Conservation (phyloP, 495 filamentous ascomycete species). For the Penicillium herquei region DNA sequence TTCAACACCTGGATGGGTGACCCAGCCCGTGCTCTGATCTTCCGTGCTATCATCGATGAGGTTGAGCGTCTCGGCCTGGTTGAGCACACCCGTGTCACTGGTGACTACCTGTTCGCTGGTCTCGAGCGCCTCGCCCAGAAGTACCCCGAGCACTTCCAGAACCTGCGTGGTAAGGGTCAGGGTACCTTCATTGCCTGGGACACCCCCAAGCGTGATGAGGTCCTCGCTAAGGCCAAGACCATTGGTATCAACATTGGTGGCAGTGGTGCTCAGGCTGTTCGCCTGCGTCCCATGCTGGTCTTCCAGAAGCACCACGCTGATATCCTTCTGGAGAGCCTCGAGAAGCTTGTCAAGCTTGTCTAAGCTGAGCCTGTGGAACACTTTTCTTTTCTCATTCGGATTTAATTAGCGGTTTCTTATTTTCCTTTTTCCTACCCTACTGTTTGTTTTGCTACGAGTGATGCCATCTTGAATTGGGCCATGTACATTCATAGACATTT, state of each 20-base stretch:
- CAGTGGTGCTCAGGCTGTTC: slow-evolving; percentile 73
- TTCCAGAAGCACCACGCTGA: slow-evolving; percentile 91
- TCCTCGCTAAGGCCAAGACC: slow-evolving; percentile 70
- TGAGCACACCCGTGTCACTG: slow-evolving; percentile 73
- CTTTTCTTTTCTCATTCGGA: slow-evolving; percentile 12
- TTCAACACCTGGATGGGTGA: slow-evolving; percentile 99
- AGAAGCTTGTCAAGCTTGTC: slow-evolving; percentile 69
- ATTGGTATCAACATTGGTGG: slow-evolving; percentile 94
- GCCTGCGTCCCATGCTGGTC: slow-evolving; percentile 91
- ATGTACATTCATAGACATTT: slow-evolving; percentile 25
- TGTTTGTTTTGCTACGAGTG: slow-evolving; percentile 16
- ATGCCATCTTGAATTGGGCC: slow-evolving; percentile 20
- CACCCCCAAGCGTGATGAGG: slow-evolving; percentile 77
- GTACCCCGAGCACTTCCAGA: slow-evolving; percentile 82
- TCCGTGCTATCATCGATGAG: slow-evolving; percentile 88
- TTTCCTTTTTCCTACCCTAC: slow-evolving; percentile 12
- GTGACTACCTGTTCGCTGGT: slow-evolving; percentile 76
- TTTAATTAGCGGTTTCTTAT: slow-evolving; percentile 27
- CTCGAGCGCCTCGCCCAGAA: slow-evolving; percentile 66
- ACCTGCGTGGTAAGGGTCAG: slow-evolving; percentile 89
- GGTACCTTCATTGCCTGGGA: slow-evolving; percentile 99
- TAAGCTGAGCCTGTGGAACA: slow-evolving; percentile 26
- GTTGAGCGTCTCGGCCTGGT: slow-evolving; percentile 81
- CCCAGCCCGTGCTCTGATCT: slow-evolving; percentile 83
- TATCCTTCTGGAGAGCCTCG: slow-evolving; percentile 64